Percentiles rank a stretch among this genome's conserved stretches.
These are phyloP conservation scores for Amniculicola lignicola DNA, from an alignment of 495 filamentous ascomycete genomes.

Conservation along the genomic window DNA sequence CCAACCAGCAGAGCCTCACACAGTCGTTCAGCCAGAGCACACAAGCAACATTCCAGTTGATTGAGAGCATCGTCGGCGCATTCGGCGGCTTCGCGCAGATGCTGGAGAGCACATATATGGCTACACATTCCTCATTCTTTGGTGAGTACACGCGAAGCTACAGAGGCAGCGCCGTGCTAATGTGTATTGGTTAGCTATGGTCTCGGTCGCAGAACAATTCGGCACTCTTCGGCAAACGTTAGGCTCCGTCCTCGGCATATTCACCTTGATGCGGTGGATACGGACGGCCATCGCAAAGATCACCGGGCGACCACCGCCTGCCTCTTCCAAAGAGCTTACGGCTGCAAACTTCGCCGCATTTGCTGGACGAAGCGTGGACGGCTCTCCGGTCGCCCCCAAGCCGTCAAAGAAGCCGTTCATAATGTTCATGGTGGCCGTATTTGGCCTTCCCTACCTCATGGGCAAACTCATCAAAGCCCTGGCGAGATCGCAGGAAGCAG, in stretches of 20 bases:
- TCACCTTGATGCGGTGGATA: constrained; percentile 91
- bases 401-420: constrained; percentile 92
- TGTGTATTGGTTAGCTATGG: constrained; percentile 72
- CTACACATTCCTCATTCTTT: constrained; percentile 98
- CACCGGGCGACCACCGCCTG: constrained; percentile 89
- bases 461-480: constrained; percentile 84
- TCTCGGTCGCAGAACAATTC: constrained; percentile 96
- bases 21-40: constrained; percentile 88
- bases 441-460: constrained; percentile 95
- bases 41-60: constrained; percentile 96
- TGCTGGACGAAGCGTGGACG: constrained; percentile 64
- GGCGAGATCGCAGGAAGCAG: constrained; percentile 77
- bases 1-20: constrained; percentile 90
- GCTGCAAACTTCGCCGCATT: constrained; percentile 87
- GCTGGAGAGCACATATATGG: constrained; percentile 99
- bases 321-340: constrained; percentile 78
- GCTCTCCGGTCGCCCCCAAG: constrained; percentile 54
- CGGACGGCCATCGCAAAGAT: constrained; percentile 86
- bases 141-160: constrained; percentile 56
- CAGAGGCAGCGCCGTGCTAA: constrained; percentile 4
- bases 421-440: constrained; percentile 91
- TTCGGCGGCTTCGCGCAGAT: constrained; percentile 98
- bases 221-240: constrained; percentile 90
- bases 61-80: constrained; percentile 97
- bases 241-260: constrained; percentile 91